Evolutionary conservation across 306 rosid genomes (phyloP).

Genomic region (barrel medic (Medicago truncatula)): MtrunA17r5.0-ANR NC_053048.1:29884001-29884500

Average conservation of each 20-base stretch:
- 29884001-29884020: constrained; percentile 95
- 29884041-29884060: constrained; percentile 95
- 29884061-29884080: constrained; percentile 95
- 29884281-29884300: constrained; percentile 17
- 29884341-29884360: constrained; percentile 11
- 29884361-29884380: not conserved
- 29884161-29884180: constrained; percentile 96
- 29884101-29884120: constrained; percentile 11
- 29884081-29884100: constrained; percentile 37
- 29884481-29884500: not conserved
- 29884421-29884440: constrained; percentile 9
- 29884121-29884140: constrained; percentile 29
- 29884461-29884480: not conserved
- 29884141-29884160: constrained; percentile 93
- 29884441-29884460: not conserved
- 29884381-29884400: not conserved
- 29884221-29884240: constrained; percentile 96
- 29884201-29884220: constrained; percentile 90
- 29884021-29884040: constrained; percentile 87
- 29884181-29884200: constrained; percentile 93
- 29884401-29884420: constrained; percentile 9
- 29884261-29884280: constrained; percentile 7
- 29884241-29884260: constrained; percentile 30
- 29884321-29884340: constrained; percentile 17
- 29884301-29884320: constrained; percentile 7